Conservation (phyloP, 164 flowering plant species). For the Cinnamomum chago region DNA sequence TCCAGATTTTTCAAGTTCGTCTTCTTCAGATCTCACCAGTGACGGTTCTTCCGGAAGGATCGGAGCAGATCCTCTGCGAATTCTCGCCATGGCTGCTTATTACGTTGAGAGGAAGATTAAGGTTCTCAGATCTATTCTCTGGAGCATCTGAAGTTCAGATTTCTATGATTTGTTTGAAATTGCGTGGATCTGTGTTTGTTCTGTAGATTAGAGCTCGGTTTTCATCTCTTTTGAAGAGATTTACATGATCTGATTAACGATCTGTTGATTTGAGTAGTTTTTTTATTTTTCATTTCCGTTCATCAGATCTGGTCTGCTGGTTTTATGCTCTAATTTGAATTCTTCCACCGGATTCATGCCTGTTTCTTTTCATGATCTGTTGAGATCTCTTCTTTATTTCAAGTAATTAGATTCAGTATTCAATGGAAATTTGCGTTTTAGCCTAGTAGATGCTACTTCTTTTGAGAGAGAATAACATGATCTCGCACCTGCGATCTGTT, state of each 20-base stretch:
- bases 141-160: neutral
- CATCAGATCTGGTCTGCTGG: neutral
- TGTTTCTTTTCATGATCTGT: neutral
- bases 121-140: neutral
- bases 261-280: neutral
- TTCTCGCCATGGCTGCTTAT: constrained; percentile 2
- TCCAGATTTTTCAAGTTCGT: neutral
- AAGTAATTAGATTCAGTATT: neutral
- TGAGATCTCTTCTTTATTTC: neutral
- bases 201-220: neutral
- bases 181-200: neutral
- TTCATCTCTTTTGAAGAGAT: neutral
- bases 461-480: neutral
- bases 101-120: neutral
- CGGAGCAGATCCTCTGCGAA: neutral
- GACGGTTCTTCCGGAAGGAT: neutral
- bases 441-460: no score
- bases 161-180: neutral
- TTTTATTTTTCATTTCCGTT: neutral
- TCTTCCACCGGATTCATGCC: neutral
- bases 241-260: neutral
- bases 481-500: neutral
- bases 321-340: neutral
- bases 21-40: neutral
- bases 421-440: no score